These are phyloP conservation scores for Leccinum fuscescens DNA, from an alignment of 1,284 basidiomycete species.

Conservation along the genomic window DNA sequence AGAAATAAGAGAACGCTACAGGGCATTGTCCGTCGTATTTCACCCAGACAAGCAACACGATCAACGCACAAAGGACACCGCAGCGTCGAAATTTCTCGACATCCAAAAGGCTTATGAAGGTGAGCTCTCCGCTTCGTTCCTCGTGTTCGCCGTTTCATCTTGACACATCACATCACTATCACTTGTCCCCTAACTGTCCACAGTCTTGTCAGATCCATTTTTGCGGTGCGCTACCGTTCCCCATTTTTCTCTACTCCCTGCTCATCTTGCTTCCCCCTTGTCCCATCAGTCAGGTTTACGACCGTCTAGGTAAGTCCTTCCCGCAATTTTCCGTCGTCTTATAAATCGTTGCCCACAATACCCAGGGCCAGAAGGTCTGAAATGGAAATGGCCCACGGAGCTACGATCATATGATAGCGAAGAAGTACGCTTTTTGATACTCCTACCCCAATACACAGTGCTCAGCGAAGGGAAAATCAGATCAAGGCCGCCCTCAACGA, in stretches of 20 bases:
- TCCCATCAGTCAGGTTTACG: conserved; percentile 61
- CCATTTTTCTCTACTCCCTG: background rate
- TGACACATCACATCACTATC: conserved; percentile 7
- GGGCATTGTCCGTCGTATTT: conserved; percentile 71
- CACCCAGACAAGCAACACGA: conserved; percentile 84
- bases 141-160: conserved; percentile 4
- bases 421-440: conserved; percentile 44
- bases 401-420: conserved; percentile 46
- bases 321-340: conserved; percentile 12
- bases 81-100: conserved; percentile 66
- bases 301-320: conserved; percentile 58
- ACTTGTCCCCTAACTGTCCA: conserved; percentile 14
- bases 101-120: conserved; percentile 80
- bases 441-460: conserved; percentile 11
- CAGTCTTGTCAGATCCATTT: conserved; percentile 75
- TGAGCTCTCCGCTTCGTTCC: conserved; percentile 28
- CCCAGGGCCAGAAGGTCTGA: conserved; percentile 54
- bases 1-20: conserved; percentile 74
- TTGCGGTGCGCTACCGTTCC: conserved; percentile 47
- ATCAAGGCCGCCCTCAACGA: conserved; percentile 46
- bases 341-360: conserved; percentile 11
- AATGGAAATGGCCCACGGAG: conserved; percentile 40
- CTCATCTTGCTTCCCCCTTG: conserved; percentile 15
- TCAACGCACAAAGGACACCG: conserved; percentile 53
- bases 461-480: conserved; percentile 38